Evolutionary conservation across 1,139 yeast genomes (phyloP), one percentile per base, ranked within the genome.

Genomic region (Debaryomyces coudertii): DNA sequence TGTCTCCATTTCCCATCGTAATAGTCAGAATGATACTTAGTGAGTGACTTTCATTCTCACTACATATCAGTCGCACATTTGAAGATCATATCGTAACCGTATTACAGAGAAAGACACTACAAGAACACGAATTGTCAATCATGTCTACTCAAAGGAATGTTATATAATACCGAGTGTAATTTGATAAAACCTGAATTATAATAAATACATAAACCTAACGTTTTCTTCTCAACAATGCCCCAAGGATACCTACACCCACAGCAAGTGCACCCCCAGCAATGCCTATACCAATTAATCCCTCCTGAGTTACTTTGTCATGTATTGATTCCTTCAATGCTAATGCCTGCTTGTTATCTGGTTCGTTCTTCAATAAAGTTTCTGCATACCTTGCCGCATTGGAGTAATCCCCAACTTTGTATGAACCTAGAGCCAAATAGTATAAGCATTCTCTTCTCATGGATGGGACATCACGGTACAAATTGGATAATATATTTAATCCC

Each of bases 251-350:
- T 1, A 92, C 85, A 1, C 93, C 93, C 1, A 88, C 77, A 0
- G 97, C 97, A 47, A 90, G 73, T 2, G 83, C 82, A 22, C 96
- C 95, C 14, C 96, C 89, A 0, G 90, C 85, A 35, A 93, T 74
- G 0, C 96, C 96, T 46, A 92, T 71, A 1, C 98, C 98, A 52
- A 90, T 82, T 46, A 90, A 73, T 0, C 97, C 96, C 61, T 93
- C 95, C 56, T 79, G 83, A 27, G 96, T 89, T 36, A 93, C 83
- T 61, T 84, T 87, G 53, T 87, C 93, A 52, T 90, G 97, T 29
- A 93, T 87, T 59, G 85, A 83, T 49, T 80, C 79, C 57, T 87
- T 82, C 65, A 93, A 73, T 5, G 82, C 80, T 40, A 73, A 64
- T 2, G 92, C 96, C 65, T 93, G 98, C 30, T 74, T 65, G 62